phyloP scores from a whole-genome alignment of 371 early-diverging fungal genomes.

The Syncephalastrum racemosum region DNA sequence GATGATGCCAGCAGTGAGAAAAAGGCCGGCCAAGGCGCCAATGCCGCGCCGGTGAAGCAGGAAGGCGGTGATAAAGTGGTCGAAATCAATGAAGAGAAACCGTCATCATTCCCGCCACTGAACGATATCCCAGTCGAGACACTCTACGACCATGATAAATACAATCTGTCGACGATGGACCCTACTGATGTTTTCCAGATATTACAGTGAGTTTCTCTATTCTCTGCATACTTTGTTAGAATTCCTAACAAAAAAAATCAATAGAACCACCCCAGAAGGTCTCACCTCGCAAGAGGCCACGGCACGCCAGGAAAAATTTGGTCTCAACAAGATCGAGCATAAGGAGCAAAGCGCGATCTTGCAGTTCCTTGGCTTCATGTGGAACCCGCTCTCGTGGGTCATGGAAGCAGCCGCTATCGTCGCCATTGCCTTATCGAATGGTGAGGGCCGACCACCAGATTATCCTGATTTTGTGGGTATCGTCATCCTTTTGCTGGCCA shows the following conservation, averaged over 20 bases:
- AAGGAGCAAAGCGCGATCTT: slow-evolving; percentile 77
- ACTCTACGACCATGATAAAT: slow-evolving; percentile 72
- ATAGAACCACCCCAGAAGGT: slow-evolving; percentile 56
- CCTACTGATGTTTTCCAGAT: slow-evolving; percentile 59
- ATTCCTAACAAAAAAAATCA: neutral
- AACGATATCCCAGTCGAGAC: slow-evolving; percentile 49
- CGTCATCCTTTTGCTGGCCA: slow-evolving; percentile 72
- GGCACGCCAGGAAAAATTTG: slow-evolving; percentile 64
- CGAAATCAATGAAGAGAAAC: too few relatives aligned
- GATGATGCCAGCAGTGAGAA: too few relatives aligned
- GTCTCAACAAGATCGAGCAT: slow-evolving; percentile 68
- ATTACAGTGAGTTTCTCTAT: slow-evolving; percentile 42
- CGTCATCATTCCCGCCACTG: slow-evolving; percentile 7
- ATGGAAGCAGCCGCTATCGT: slow-evolving; percentile 79
- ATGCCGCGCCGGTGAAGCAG: too few relatives aligned
- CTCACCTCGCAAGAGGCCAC: slow-evolving; percentile 64
- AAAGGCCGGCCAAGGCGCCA: too few relatives aligned
- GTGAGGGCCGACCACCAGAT: slow-evolving; percentile 63
- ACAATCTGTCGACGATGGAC: slow-evolving; percentile 72
- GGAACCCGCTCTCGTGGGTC: slow-evolving; percentile 78
- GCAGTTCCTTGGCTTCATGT: slow-evolving; percentile 86
- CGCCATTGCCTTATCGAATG: slow-evolving; percentile 71
- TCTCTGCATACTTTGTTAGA: neutral
- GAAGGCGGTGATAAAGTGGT: too few relatives aligned
- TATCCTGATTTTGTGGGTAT: slow-evolving; percentile 86